These are phyloP conservation scores for Pythium dissotocum DNA, from an alignment of 352 stramenopile species.

Conservation along the genomic window DNA sequence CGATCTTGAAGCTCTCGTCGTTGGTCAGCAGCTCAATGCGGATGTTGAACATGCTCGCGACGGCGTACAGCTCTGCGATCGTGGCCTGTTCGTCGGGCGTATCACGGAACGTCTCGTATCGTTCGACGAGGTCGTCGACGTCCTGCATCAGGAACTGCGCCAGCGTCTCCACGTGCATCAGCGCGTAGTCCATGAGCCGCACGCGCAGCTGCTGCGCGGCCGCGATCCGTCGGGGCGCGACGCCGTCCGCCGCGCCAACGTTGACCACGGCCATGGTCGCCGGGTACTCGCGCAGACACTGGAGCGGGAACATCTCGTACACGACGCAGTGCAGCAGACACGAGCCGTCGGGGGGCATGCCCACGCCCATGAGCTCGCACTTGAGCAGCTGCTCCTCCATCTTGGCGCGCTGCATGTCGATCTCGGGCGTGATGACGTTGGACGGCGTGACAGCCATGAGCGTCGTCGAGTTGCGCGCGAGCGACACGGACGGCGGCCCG, in stretches of 20 bases:
- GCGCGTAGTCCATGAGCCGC: conserved; percentile 73
- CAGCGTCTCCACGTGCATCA: conserved; percentile 61
- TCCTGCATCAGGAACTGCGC: conserved; percentile 73
- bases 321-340: conserved; percentile 84
- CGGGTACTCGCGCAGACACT: conserved; percentile 73
- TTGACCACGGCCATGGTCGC: conserved; percentile 79
- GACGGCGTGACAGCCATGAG: conserved; percentile 67
- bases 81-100: conserved; percentile 77
- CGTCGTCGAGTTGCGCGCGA: conserved; percentile 33
- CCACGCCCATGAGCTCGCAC: conserved; percentile 63
- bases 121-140: conserved; percentile 62
- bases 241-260: conserved; percentile 73
- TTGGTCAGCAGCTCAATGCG: conserved; percentile 82
- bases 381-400: conserved; percentile 77
- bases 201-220: conserved; percentile 64
- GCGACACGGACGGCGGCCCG: conserved; percentile 38
- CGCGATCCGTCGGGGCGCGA: conserved; percentile 68
- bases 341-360: conserved; percentile 81
- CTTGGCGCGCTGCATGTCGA: conserved; percentile 73
- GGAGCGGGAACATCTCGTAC: conserved; percentile 84
- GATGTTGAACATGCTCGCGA: conserved; percentile 82
- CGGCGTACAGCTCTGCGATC: conserved; percentile 74
- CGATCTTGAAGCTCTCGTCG: conserved; percentile 81
- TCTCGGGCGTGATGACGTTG: conserved; percentile 62
- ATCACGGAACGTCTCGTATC: conserved; percentile 74